These are phyloP conservation scores for Fusarium sp. DNA, from an alignment of 2,329 filamentous ascomycete genomes.

Conservation along the genomic window DNA sequence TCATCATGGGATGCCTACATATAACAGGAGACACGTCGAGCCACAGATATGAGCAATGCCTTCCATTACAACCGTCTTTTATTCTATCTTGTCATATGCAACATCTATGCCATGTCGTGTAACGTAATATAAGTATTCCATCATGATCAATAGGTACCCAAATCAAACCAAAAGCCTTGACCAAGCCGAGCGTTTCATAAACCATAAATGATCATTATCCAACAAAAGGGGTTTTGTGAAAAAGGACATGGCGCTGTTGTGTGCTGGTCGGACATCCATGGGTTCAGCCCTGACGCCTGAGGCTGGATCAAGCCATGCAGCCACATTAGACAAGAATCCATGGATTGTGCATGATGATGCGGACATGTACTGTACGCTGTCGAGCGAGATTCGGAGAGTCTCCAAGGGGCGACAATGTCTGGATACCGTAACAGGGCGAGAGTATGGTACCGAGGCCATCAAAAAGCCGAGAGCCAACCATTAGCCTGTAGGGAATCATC, in stretches of 20 bases:
- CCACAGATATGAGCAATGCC: not conserved
- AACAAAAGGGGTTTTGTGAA: not conserved
- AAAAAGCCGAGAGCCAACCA: not conserved
- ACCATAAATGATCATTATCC: not conserved
- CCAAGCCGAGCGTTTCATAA: not conserved
- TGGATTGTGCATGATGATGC: not conserved
- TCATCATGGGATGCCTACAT: not conserved
- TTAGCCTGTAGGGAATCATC: not conserved
- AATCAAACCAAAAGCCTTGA: not conserved
- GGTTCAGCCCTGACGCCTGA: not conserved
- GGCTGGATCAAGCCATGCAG: not conserved
- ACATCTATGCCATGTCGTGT: not conserved
- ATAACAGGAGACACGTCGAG: not conserved
- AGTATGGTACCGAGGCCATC: not conserved
- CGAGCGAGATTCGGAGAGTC: not conserved
- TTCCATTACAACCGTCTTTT: not conserved
- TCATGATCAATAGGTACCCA: not conserved
- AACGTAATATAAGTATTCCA: not conserved
- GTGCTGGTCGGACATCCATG: not conserved
- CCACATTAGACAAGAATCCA: not conserved
- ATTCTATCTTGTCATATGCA: not conserved
- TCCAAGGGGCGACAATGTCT: not conserved
- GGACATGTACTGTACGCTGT: not conserved
- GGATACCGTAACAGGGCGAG: not conserved
- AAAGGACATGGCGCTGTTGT: slow-evolving; percentile 1